These are phyloP conservation scores for Sclerotinia borealis DNA, from an alignment of 2,329 filamentous ascomycete genomes.

Conservation along the genomic window DNA sequence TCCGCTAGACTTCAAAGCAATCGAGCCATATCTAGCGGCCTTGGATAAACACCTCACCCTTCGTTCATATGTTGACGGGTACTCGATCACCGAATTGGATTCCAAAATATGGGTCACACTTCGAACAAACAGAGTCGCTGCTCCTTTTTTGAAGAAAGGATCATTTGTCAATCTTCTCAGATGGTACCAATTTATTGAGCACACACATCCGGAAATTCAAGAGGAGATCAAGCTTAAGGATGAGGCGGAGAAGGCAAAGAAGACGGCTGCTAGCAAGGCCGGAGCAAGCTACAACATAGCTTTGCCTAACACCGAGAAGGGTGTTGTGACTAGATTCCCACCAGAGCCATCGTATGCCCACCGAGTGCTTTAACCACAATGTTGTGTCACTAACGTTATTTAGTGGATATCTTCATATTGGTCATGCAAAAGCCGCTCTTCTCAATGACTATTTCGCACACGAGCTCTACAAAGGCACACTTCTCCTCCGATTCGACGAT, in stretches of 20 bases:
- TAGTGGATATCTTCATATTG: constrained; percentile 82
- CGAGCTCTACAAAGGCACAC: constrained; percentile 82
- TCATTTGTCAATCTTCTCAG: constrained; percentile 69
- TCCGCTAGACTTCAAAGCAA: constrained; percentile 71
- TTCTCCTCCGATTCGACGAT: constrained; percentile 91
- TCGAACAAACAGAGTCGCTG: constrained; percentile 76
- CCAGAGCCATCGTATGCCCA: constrained; percentile 77
- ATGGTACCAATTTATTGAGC: constrained; percentile 85
- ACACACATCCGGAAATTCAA: constrained; percentile 70
- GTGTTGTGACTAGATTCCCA: constrained; percentile 86
- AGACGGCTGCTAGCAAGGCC: constrained; percentile 62
- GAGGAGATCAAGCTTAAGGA: constrained; percentile 64
- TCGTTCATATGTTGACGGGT: constrained; percentile 79
- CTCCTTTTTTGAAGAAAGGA: constrained; percentile 74
- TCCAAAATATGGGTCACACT: constrained; percentile 78
- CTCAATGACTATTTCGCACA: constrained; percentile 97
- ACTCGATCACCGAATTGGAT: constrained; percentile 70
- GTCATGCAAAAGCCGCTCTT: constrained; percentile 88
- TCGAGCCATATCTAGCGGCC: constrained; percentile 66
- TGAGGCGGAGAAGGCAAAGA: constrained; percentile 62
- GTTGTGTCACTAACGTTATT: constrained; percentile 15
- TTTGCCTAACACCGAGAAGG: constrained; percentile 76
- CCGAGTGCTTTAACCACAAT: background rate
- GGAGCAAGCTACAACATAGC: constrained; percentile 87
- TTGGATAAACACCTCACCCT: constrained; percentile 85